Evolutionary conservation across 2,329 filamentous ascomycete genomes (phyloP), one percentile per base, ranked within the genome.

Genomic region (Ceratocystis diversiconidia): DNA sequence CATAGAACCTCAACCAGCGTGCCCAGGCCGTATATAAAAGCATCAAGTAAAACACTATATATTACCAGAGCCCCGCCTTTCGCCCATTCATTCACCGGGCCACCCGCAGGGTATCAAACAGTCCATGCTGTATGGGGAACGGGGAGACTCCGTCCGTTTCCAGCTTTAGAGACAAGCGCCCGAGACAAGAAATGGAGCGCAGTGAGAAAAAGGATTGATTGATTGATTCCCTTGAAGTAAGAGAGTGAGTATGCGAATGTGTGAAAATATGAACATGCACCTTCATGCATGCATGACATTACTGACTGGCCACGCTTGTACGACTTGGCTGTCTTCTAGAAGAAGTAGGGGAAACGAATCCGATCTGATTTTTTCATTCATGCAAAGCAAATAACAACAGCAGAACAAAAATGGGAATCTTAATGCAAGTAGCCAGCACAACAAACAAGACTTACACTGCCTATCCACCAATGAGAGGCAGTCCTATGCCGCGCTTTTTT

Each of bases 311-410:
- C 28, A 36, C 55, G 30, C 28, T n/a, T 59, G 55, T 59, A 30
- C 30, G 28, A 59, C 55, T 59, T 32, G 25, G 28, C 28, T n/a
- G 55, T 6, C 55, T 59, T 59, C 55, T 59, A 59, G 55, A 59
- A 59, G 55, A 19, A 8, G n/a, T 25, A 52, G 48, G 22, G n/a
- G n/a, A 22, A 12, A n/a, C 48, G 10, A 52, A 52, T 3, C 48
- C n/a, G 17, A 25, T 25, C 48, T 7, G 6, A 15, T 15, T 41
- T 41, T 41, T 41, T 41, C 12, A 41, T 52, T 52, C 48, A 28
- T 52, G 48, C 48, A 50, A 25, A 10, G 22, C 48, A 50, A 50
- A 15, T 10, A 28, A 25, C 48, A 41, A 41, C 36, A 41, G 10
- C 8, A 41, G 22, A 19, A 52, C 7, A 52, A 52, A 52, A n/a